Evolutionary conservation across 2,329 filamentous ascomycete genomes (phyloP).

Genomic region (Ophiostoma himal-ulmi): DNA sequence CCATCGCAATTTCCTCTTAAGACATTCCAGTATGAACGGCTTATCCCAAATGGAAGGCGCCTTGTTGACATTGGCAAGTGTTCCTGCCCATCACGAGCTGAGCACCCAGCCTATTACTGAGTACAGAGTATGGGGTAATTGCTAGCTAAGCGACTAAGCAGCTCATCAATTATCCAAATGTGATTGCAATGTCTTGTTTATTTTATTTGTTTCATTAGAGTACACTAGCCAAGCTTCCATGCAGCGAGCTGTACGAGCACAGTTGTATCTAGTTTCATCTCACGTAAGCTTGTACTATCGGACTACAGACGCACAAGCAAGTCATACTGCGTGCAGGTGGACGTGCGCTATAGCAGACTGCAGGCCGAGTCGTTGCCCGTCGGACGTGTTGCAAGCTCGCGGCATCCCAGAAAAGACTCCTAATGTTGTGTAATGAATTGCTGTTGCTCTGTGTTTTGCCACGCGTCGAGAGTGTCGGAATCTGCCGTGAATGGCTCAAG

Average conservation of each 20-base stretch:
- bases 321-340: no score
- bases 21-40: background rate
- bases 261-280: background rate
- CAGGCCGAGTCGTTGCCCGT: background rate
- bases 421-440: background rate
- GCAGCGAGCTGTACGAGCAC: background rate
- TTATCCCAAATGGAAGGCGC: background rate
- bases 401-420: background rate
- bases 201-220: background rate
- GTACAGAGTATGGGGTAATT: background rate
- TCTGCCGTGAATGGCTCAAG: no score
- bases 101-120: background rate
- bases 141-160: no score
- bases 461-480: background rate
- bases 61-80: background rate
- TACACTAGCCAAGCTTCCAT: background rate
- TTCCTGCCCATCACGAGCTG: background rate
- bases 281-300: background rate
- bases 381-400: background rate
- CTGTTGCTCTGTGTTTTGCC: no score
- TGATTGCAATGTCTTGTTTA: background rate
- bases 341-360: no score
- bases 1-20: background rate
- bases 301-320: background rate
- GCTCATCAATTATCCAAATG: background rate